phyloP scores from a whole-genome alignment of 495 filamentous ascomycete species.

The Talaromyces liani region DNA sequence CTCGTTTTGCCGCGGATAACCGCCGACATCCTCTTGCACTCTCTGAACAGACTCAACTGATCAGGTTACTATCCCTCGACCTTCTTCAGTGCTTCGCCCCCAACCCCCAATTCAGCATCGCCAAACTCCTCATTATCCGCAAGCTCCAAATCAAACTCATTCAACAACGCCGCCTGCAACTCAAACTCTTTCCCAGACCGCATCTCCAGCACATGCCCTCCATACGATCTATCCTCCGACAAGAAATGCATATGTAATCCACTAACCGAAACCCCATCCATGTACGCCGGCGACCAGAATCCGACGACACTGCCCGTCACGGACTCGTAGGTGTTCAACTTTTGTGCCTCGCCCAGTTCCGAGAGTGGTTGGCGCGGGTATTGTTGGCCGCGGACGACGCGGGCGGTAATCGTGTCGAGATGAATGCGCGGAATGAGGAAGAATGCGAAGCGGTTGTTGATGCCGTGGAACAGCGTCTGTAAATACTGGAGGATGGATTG shows the following conservation, averaged over 20 bases:
- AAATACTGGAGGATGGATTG: conserved; percentile 4
- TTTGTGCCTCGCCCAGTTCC: conserved; percentile 34
- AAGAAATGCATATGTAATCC: conserved; percentile 49
- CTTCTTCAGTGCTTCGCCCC: conserved; percentile 3
- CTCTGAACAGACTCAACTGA: no score
- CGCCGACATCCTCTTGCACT: neutral
- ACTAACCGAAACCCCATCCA: conserved; percentile 40
- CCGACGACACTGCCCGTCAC: conserved; percentile 39
- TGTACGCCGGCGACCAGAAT: conserved; percentile 39
- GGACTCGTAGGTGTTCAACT: conserved; percentile 22
- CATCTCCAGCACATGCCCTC: conserved; percentile 43
- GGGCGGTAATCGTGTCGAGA: conserved; percentile 5
- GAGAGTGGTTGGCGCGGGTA: conserved; percentile 28
- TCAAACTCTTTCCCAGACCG: conserved; percentile 24
- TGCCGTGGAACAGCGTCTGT: neutral
- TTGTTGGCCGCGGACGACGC: conserved; percentile 8
- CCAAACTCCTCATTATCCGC: conserved; percentile 34
- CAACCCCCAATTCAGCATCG: neutral
- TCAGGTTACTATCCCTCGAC: conserved; percentile 4
- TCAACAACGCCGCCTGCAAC: conserved; percentile 23
- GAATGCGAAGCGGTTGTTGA: conserved; percentile 3
- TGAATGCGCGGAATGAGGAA: conserved; percentile 1
- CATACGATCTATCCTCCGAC: conserved; percentile 28
- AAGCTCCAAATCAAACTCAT: conserved; percentile 28
- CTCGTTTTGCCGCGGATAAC: neutral